phyloP scores from a whole-genome alignment of 1,284 basidiomycete genomes.

The Cryptococcus wingfieldii region DNA sequence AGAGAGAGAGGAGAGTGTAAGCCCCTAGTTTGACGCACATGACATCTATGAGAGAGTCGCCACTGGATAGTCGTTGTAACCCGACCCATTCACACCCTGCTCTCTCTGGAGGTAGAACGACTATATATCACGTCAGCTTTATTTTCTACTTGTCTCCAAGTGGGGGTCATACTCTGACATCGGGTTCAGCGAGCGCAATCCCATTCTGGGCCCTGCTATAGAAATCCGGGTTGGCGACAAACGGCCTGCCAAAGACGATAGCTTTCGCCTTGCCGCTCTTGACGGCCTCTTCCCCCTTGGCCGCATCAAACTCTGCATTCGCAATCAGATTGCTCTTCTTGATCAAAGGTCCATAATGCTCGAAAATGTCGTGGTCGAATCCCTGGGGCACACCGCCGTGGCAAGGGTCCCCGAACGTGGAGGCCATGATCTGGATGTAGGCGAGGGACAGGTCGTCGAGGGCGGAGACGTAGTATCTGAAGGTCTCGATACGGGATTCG shows the following conservation, averaged over 20 bases:
- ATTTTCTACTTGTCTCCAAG: not conserved
- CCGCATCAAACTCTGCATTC: constrained; percentile 52
- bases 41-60: too few relatives aligned
- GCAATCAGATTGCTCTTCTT: constrained; percentile 47
- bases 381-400: constrained; percentile 11
- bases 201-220: constrained; percentile 5
- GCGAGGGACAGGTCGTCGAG: constrained; percentile 37
- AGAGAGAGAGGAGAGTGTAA: too few relatives aligned
- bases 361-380: constrained; percentile 11
- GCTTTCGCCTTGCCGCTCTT: constrained; percentile 45
- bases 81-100: not conserved
- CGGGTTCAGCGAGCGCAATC: not conserved
- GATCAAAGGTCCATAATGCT: constrained; percentile 17
- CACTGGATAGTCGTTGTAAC: not conserved
- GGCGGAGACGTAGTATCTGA: constrained; percentile 11
- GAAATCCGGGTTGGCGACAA: constrained; percentile 41
- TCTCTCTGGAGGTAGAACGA: not conserved
- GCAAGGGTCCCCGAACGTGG: constrained; percentile 14
- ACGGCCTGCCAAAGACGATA: constrained; percentile 54
- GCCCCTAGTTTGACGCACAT: too few relatives aligned
- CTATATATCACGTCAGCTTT: not conserved
- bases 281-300: constrained; percentile 25
- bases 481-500: constrained; percentile 8
- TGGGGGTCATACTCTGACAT: not conserved
- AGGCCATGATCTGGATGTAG: constrained; percentile 55